These are phyloP conservation scores for Simplicillium sp. DNA, from an alignment of 2,329 filamentous ascomycete genomes.

Conservation along the genomic window DNA sequence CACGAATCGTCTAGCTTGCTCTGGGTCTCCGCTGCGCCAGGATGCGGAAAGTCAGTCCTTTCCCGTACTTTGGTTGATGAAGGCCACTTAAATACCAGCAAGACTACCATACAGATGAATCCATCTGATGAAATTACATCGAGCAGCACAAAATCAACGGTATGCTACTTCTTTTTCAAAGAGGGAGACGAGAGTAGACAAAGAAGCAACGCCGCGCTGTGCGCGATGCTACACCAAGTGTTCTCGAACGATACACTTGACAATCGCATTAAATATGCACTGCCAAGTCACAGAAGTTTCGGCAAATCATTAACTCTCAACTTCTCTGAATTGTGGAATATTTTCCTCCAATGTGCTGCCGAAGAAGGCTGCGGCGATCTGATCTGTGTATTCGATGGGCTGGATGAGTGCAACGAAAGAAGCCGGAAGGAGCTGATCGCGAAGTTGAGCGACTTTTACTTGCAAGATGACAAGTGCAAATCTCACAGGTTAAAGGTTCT, in stretches of 20 bases:
- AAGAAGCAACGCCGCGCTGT: not conserved
- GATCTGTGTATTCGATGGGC: not conserved
- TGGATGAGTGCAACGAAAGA: not conserved
- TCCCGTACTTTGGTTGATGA: not conserved
- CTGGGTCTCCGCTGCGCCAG: constrained; percentile 1
- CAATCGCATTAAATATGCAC: not conserved
- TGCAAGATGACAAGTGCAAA: not conserved
- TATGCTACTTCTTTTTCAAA: constrained; percentile 5
- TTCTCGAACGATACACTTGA: not conserved
- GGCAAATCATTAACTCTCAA: not conserved
- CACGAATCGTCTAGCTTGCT: not conserved
- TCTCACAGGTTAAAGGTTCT: constrained; percentile 19
- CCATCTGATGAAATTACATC: not conserved
- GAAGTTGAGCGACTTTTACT: not conserved
- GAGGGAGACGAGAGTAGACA: not conserved
- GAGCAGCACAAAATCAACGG: not conserved
- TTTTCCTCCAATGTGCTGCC: not conserved
- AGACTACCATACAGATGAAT: not conserved
- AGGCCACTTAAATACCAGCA: not conserved
- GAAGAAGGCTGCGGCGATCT: not conserved
- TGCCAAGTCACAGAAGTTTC: not conserved
- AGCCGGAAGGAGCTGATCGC: not conserved
- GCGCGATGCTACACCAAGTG: constrained; percentile 1
- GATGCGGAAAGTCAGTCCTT: constrained; percentile 2
- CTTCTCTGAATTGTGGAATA: not conserved